phyloP scores from a whole-genome alignment of 805 yeast genomes.

The Candida glaebosa region DNA sequence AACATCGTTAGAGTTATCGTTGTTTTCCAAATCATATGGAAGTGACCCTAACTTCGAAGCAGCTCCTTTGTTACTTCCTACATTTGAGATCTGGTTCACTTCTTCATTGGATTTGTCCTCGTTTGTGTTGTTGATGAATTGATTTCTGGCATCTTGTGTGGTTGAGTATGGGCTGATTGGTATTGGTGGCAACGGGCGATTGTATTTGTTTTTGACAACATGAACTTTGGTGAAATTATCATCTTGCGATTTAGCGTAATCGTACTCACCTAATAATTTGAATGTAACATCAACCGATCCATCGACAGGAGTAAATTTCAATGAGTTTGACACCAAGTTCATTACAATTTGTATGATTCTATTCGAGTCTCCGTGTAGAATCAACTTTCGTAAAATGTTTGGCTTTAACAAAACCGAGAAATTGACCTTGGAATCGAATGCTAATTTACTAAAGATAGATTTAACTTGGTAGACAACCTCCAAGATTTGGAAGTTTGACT shows the following conservation, averaged over 20 bases:
- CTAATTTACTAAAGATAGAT: slow-evolving; percentile 79
- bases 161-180: background rate
- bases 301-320: slow-evolving; percentile 89
- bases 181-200: slow-evolving; percentile 6
- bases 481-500: slow-evolving; percentile 69
- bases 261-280: slow-evolving; percentile 69
- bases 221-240: slow-evolving; percentile 45
- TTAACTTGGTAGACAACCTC: slow-evolving; percentile 84
- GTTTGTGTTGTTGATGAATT: background rate
- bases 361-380: slow-evolving; percentile 83
- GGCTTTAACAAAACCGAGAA: slow-evolving; percentile 65
- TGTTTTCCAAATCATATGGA: background rate
- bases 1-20: slow-evolving; percentile 15
- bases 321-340: slow-evolving; percentile 86
- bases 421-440: slow-evolving; percentile 71
- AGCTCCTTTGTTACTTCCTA: background rate
- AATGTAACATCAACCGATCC: slow-evolving; percentile 72
- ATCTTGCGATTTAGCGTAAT: slow-evolving; percentile 42
- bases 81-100: background rate
- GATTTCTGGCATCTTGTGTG: background rate
- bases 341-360: slow-evolving; percentile 87
- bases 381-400: slow-evolving; percentile 53
- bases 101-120: background rate
- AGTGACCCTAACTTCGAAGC: background rate
- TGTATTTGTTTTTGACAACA: slow-evolving; percentile 22